Evolutionary conservation across 352 stramenopile genomes (phyloP).

Genomic region (Blastocystis sp.): DNA sequence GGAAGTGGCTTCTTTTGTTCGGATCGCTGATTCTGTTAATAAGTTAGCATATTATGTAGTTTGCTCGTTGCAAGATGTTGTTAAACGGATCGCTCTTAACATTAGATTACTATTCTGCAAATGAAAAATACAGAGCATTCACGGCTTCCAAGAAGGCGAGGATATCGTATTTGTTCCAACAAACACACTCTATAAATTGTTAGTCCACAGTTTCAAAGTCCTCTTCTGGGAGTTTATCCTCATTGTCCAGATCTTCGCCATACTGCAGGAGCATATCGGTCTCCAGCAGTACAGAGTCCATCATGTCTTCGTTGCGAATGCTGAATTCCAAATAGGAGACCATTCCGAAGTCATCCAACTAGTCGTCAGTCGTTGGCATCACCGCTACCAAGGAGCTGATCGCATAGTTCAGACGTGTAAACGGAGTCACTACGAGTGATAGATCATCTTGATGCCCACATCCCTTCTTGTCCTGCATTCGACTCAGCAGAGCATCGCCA

Average conservation of each 20-base stretch:
- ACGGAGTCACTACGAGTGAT: background rate
- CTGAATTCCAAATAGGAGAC: constrained; percentile 58
- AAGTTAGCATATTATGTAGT: constrained; percentile 6
- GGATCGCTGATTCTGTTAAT: background rate
- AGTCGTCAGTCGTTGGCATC: background rate
- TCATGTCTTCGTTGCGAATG: constrained; percentile 29
- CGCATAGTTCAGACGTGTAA: constrained; percentile 19
- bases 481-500: constrained; percentile 13
- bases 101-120: background rate
- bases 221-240: constrained; percentile 35
- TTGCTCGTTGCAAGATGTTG: background rate
- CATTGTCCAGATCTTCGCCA: constrained; percentile 55
- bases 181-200: background rate
- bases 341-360: constrained; percentile 62
- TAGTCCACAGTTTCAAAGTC: constrained; percentile 4
- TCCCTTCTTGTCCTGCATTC: constrained; percentile 19
- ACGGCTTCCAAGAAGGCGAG: background rate
- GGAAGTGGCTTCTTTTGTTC: background rate
- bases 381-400: constrained; percentile 8
- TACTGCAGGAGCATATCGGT: constrained; percentile 61
- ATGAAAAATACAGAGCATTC: background rate
- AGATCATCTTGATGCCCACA: background rate
- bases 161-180: background rate
- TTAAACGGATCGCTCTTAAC: background rate
- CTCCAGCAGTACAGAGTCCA: constrained; percentile 39